Base-by-base conservation (phyloP, 208 protist species). In the Trypanosomatidae sp. region DNA sequence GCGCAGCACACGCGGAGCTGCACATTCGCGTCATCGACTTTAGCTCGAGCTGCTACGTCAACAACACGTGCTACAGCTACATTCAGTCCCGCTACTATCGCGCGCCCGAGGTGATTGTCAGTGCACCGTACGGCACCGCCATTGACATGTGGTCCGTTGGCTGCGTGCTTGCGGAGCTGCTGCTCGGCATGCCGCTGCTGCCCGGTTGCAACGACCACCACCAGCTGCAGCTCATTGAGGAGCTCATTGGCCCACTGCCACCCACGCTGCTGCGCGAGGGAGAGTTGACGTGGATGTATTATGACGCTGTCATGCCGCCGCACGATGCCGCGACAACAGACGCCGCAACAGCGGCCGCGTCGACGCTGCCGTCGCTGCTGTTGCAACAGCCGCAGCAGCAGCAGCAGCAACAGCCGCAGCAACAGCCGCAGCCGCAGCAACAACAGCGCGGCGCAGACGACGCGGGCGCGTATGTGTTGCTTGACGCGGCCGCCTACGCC, bases 131-230 rank as follows among this genome's bases (percentile, higher is more conserved):
- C 67, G 67, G 70, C 22, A 70, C 54, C 13, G 64, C 66, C 11
- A 98, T 99, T 48, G 97, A 99, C 66, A 84, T 98, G 54, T 99
- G 97, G 96, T 95, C 79, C 20, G 76, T 97, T n/a, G 97, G 96
- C 3, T 98, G 96, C 56, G 79, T 98, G 30, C 70, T 97, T 16
- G 94, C 88, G 32, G 96, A 98, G 66, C 63, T 98, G 20, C 80
- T 92, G 39, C 81, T 90, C 11, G 96, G 95, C 16, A 69, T 94
- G 38, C 95, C 96, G 19, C 53, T 98, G 25, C 89, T 98, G 51
- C 87, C 91, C 0, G 94, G 94, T 7, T 67, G 67, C 28, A 90
- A 89, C 30, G 87, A 95, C 48, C 59, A 87, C 32, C 89, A 97
- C 43, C 95, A 98, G 71, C 61, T 98, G 5, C 63, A 61, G 15